Evolutionary conservation across 441 rosid species (phyloP), one percentile per base, ranked within the genome.

Genomic region (Euphorbia celastroides): DNA sequence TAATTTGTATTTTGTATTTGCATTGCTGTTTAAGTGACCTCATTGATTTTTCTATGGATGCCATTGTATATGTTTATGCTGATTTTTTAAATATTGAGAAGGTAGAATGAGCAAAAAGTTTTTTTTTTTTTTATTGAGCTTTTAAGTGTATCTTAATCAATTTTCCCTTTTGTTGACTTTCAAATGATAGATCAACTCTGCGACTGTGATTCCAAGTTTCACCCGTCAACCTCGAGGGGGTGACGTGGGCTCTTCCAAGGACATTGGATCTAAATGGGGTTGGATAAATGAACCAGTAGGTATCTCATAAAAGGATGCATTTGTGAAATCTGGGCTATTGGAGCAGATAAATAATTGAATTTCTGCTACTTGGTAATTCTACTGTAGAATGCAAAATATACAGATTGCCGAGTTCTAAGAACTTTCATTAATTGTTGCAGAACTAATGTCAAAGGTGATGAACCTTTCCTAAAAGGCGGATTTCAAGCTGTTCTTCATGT

Each of bases 341-440:
- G 99, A 94, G 79, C 97, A 94, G 80, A 86, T 94, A 71, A 84
- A 84, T 76, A 88, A 93, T 20, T n/a, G n/a, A n/a, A n/a, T n/a
- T n/a, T n/a, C n/a, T n/a, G n/a, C n/a, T n/a, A n/a, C 50, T 44
- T 72, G 58, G 36, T 56, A 7, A 32, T 52, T 52, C 34, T 34
- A 69, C 50, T 26, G 36, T 25, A 57, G 20, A 56, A 23, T 17
- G 27, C 31, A 7, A 22, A 23, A 4, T 52, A 36, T 55, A 70
- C n/a, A 20, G 31, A 22, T 46, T 30, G 23, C 14, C 4, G 17
- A 5, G 22, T 20, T 16, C 22, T 22, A 30, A 65, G 66, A 54
- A 2, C 19, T 44, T 20, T 60, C 5, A 20, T 62, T 42, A 22
- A 57, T 66, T 65, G 78, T 30, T 75, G 78, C 88, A 90, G 98